These are phyloP conservation scores for Narthecium ossifragum DNA, from an alignment of 106 monocot genomes.

Conservation along the genomic window DNA sequence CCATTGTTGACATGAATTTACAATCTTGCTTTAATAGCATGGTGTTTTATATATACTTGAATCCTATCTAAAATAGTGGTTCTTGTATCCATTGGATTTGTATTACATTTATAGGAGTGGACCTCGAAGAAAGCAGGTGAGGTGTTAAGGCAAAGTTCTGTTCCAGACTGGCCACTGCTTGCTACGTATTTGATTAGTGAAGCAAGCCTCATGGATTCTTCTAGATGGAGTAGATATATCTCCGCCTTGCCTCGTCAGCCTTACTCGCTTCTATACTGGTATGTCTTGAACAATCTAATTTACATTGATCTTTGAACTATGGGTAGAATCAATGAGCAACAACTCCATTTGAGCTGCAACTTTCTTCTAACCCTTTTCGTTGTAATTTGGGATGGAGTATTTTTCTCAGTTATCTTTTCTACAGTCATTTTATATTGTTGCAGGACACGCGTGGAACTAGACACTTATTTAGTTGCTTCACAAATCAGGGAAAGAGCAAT, in stretches of 20 bases:
- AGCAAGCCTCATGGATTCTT: constrained; percentile 66
- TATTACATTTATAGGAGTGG: constrained; percentile 54
- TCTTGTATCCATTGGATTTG: no score
- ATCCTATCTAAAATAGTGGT: no score
- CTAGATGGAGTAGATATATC: constrained; percentile 87
- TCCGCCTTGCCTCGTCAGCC: constrained; percentile 91
- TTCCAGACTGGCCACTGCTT: constrained; percentile 93
- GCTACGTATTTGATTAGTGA: constrained; percentile 93
- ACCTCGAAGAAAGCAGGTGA: constrained; percentile 52
- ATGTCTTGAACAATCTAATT: constrained; percentile 3
- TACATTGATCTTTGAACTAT: neutral
- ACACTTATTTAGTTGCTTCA: constrained; percentile 81
- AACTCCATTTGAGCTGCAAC: neutral
- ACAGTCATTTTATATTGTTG: constrained; percentile 62
- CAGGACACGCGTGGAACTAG: constrained; percentile 85
- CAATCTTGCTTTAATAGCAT: neutral
- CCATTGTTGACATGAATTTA: no score
- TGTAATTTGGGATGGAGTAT: constrained; percentile 13
- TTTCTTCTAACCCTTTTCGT: constrained; percentile 6
- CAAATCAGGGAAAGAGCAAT: constrained; percentile 84
- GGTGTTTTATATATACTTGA: no score
- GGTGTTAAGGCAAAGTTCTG: constrained; percentile 54
- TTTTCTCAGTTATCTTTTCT: constrained; percentile 52
- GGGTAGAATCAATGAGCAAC: neutral
- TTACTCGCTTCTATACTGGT: constrained; percentile 97